These are phyloP conservation scores for Hibiscus trionum DNA, from an alignment of 345 rosid species.

Conservation along the genomic window DNA sequence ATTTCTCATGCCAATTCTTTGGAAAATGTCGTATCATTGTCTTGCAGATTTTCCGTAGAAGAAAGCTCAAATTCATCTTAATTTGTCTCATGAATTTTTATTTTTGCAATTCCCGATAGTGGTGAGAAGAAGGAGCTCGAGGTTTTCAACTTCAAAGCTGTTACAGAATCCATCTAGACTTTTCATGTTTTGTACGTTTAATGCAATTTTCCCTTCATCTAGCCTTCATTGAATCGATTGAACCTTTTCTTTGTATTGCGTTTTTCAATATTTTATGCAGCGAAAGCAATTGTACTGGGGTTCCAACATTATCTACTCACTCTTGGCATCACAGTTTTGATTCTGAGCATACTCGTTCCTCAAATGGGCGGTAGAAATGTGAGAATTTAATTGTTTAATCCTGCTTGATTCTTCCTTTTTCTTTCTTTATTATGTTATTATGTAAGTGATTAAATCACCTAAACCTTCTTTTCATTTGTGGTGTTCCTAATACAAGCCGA, in stretches of 20 bases:
- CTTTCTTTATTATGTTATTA: too few species aligned
- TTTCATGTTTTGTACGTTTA: too few species aligned
- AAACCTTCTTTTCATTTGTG: too few species aligned
- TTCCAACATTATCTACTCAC: slow-evolving; percentile 60
- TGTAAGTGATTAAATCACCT: too few species aligned
- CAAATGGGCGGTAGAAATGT: too few species aligned
- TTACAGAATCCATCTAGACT: too few species aligned
- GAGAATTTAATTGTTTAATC: too few species aligned
- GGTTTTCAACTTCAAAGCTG: slow-evolving; percentile 66
- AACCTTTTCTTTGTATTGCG: not conserved
- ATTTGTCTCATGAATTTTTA: not conserved
- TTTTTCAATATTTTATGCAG: slow-evolving; percentile 22
- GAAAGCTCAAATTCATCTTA: not conserved
- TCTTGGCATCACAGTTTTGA: slow-evolving; percentile 60
- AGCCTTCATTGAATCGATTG: not conserved
- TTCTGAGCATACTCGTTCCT: too few species aligned
- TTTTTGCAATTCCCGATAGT: slow-evolving; percentile 53
- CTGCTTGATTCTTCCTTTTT: too few species aligned
- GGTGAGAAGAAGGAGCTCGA: slow-evolving; percentile 55
- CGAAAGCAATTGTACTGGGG: slow-evolving; percentile 47
- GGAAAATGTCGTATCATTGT: not conserved
- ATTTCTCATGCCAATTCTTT: not conserved
- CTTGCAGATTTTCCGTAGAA: not conserved
- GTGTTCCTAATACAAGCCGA: too few species aligned
- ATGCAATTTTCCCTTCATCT: not conserved